These are phyloP conservation scores for Achaetomiella virescens DNA, from an alignment of 495 filamentous ascomycete genomes.

Conservation along the genomic window DNA sequence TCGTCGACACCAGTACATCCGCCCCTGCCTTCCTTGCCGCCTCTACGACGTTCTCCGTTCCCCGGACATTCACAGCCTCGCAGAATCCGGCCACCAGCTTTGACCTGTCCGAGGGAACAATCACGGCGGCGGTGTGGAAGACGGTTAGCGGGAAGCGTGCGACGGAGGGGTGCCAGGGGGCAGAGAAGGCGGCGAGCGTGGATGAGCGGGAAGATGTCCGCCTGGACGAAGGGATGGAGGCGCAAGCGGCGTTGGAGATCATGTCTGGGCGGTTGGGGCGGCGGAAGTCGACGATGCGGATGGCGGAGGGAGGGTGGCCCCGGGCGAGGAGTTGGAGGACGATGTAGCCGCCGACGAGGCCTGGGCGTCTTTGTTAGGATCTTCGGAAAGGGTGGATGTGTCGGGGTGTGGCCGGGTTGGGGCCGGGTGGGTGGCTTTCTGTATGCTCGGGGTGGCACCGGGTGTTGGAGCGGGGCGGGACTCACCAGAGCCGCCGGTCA, in stretches of 20 bases:
- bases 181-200: constrained; percentile 31
- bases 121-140: constrained; percentile 42
- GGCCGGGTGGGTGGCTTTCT: too few relatives aligned
- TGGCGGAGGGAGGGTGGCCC: constrained; percentile 33
- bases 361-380: constrained; percentile 14
- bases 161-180: constrained; percentile 30
- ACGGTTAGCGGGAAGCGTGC: constrained; percentile 35
- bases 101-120: constrained; percentile 40
- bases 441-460: too few relatives aligned
- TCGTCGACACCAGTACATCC: constrained; percentile 54
- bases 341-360: constrained; percentile 40
- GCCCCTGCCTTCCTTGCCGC: constrained; percentile 44
- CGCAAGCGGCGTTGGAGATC: constrained; percentile 21
- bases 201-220: constrained; percentile 38
- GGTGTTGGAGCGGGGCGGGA: too few relatives aligned
- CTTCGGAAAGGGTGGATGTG: background rate
- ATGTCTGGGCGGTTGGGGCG: constrained; percentile 34
- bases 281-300: constrained; percentile 40
- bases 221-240: constrained; percentile 35
- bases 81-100: constrained; percentile 32
- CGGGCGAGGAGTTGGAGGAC: constrained; percentile 41
- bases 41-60: constrained; percentile 52
- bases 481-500: constrained; percentile 54
- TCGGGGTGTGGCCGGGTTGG: too few relatives aligned
- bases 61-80: constrained; percentile 50